phyloP scores from a whole-genome alignment of 768 basidiomycete species.

The Terana coerulea region DNA sequence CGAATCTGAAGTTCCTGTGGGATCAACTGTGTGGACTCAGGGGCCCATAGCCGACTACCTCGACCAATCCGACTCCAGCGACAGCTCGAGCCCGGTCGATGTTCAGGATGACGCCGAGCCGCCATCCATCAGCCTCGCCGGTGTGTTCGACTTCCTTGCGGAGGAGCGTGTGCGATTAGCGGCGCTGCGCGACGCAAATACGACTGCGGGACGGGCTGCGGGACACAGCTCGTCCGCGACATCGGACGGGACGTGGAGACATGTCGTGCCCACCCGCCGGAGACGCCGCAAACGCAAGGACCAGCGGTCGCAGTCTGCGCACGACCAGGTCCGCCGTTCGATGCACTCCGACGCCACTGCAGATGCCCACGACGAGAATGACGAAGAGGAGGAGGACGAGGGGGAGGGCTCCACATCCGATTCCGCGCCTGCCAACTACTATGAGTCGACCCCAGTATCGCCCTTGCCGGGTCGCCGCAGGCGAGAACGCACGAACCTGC shows the following conservation, averaged over 20 bases:
- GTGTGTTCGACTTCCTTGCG: constrained; percentile 65
- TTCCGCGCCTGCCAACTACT: constrained; percentile 23
- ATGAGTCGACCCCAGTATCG: constrained; percentile 27
- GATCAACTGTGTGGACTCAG: constrained; percentile 66
- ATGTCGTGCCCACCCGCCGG: constrained; percentile 37
- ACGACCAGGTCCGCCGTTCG: constrained; percentile 11
- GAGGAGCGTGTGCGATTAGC: constrained; percentile 33
- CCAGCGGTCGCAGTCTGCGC: constrained; percentile 17
- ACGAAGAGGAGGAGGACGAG: constrained; percentile 18
- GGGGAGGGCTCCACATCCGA: constrained; percentile 25
- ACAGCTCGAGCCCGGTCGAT: constrained; percentile 22
- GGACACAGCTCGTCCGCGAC: constrained; percentile 27
- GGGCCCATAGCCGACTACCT: constrained; percentile 58
- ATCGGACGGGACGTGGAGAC: constrained; percentile 35
- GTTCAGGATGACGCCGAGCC: constrained; percentile 33
- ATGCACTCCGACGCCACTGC: constrained; percentile 12
- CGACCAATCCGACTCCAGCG: constrained; percentile 27
- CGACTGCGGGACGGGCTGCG: constrained; percentile 11
- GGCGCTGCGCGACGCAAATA: constrained; percentile 12
- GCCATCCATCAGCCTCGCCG: constrained; percentile 73
- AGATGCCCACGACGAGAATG: constrained; percentile 15
- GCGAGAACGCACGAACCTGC: constrained; percentile 9
- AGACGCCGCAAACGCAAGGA: constrained; percentile 28
- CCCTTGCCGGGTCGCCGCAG: constrained; percentile 21
- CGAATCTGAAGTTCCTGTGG: constrained; percentile 32